Conservation (phyloP, 2,329 filamentous ascomycete genomes). For the Pseudocercospora cruenta region DNA sequence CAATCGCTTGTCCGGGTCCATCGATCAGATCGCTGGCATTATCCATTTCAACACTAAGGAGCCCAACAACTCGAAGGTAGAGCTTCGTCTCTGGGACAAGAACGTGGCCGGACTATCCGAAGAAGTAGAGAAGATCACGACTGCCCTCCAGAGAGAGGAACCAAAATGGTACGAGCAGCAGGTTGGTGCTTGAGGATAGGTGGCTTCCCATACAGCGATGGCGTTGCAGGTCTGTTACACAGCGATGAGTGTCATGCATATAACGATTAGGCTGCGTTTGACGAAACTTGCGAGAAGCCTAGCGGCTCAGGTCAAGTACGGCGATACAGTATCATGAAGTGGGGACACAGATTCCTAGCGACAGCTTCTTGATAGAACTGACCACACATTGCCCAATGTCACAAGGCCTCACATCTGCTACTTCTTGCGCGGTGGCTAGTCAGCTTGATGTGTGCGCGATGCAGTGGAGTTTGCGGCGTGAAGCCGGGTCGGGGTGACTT, state of each 20-base stretch:
- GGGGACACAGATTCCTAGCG: not conserved
- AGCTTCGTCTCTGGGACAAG: conserved; percentile 83
- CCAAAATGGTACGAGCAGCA: conserved; percentile 59
- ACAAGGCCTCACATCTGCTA: not conserved
- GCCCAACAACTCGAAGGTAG: conserved; percentile 54
- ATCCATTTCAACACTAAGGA: conserved; percentile 86
- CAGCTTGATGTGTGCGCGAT: not conserved
- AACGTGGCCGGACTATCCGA: conserved; percentile 86
- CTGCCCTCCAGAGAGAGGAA: conserved; percentile 77
- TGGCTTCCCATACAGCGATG: not conserved
- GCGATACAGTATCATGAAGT: not conserved
- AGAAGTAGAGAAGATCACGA: conserved; percentile 85
- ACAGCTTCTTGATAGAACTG: not conserved
- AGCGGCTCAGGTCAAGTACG: not conserved
- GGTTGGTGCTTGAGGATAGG: conserved; percentile 34
- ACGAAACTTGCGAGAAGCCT: not conserved
- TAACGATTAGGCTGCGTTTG: not conserved
- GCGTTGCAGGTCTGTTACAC: not conserved
- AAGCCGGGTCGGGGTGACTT: not conserved
- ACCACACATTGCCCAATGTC: not conserved
- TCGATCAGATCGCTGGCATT: conserved; percentile 88
- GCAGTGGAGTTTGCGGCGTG: not conserved
- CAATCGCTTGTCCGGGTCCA: conserved; percentile 80
- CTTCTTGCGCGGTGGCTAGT: not conserved
- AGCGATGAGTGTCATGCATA: not conserved